Base-by-base conservation (phyloP, 2,329 filamentous ascomycete genomes). In the Paramyrothecium sp. region DNA sequence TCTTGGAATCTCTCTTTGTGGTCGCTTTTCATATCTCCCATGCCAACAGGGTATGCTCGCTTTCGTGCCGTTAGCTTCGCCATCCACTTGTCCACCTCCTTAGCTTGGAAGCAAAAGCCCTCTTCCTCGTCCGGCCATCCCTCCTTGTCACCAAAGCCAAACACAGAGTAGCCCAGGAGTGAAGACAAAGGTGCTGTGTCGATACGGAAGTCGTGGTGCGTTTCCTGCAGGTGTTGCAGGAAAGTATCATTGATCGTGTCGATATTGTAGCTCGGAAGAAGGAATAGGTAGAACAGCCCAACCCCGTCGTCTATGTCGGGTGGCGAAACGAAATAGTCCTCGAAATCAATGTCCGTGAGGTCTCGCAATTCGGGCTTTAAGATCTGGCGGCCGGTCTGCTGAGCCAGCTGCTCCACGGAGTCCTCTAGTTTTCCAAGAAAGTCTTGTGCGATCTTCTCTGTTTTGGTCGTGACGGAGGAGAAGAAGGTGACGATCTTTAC, bases 181-280 rank as follows among this genome's bases (percentile, higher is more conserved):
- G 81, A 77, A 0, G 89, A 87, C 51, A 99, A 75, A 1, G 95
- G 89, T 0, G 90, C 89, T 0, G 92, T 97, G 66, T 98, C 93
- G 63, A 99, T 96, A 57, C 94, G 87, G 79, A 98, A 98, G 73
- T 99, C 95, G 75, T 98, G 87, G 70, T 98, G 94, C 0, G 93
- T 98, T 71, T 99, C 94, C 69, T 90, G 83, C 7, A 99, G 77
- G 71, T 97, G 92, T 61, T 91, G 87, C 22, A 98, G 79, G 71
- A 98, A 93, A 17, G 86, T 94, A 68, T 93, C 90, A 63, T 97
- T 86, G 63, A 96, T 90, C 8, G 91, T 94, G 68, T 97, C 94
- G 67, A 97, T 97, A 69, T 98, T 96, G 78, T 97, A 98, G 61
- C 90, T 93, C 0, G 94, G 95, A 3, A 97, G 74, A 41, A 98